These are phyloP conservation scores for Neofusicoccum cordaticola DNA, from an alignment of 2,329 filamentous ascomycete genomes.

Conservation along the genomic window DNA sequence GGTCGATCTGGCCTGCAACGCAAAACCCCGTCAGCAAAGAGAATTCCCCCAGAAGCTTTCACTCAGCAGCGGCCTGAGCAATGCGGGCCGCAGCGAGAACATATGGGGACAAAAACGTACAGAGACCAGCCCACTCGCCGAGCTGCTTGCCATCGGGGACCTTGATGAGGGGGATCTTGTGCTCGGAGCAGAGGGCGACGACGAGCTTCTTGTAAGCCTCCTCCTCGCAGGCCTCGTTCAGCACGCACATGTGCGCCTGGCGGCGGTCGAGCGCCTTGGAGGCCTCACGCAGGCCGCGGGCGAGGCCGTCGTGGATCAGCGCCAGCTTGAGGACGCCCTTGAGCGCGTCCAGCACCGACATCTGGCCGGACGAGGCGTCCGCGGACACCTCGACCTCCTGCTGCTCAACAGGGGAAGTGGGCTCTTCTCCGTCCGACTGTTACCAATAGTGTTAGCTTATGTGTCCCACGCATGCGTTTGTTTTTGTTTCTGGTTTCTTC, in stretches of 20 bases:
- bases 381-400: conserved; percentile 94
- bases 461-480: neutral
- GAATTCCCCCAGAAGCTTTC: neutral
- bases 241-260: conserved; percentile 99
- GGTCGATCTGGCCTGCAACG: conserved; percentile 83
- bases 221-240: conserved; percentile 99
- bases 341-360: conserved; percentile 96
- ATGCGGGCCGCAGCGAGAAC: neutral
- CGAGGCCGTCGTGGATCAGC: conserved; percentile 99
- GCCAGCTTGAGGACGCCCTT: conserved; percentile 99
- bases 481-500: neutral
- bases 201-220: conserved; percentile 99
- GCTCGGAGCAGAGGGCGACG: conserved; percentile 96
- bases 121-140: conserved; percentile 99
- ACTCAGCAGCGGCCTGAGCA: too few relatives aligned
- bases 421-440: conserved; percentile 99
- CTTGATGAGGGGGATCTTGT: conserved; percentile 99
- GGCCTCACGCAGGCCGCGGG: conserved; percentile 95
- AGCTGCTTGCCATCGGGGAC: conserved; percentile 99
- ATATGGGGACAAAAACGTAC: conserved; percentile 60
- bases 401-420: conserved; percentile 72
- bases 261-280: conserved; percentile 98
- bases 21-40: conserved; percentile 18
- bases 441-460: neutral
- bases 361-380: conserved; percentile 86